Percentiles rank a stretch among this genome's conserved stretches.
Conservation (phyloP, 1,284 basidiomycete species). For the Neolentinus lepideus region DNA sequence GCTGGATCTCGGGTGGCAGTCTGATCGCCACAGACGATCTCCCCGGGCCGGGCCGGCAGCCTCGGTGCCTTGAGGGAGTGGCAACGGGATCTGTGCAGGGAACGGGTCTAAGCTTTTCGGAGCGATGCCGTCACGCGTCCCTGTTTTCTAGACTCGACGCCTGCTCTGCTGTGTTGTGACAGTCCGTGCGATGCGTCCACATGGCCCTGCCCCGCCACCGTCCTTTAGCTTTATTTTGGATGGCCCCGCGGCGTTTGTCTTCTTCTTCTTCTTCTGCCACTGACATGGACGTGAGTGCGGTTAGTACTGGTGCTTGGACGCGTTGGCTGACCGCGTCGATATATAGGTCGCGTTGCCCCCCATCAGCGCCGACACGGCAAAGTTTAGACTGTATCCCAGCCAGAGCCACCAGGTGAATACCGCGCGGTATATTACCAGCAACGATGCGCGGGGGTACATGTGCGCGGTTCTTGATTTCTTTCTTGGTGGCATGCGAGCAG, state of each 20-base stretch:
- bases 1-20: neutral
- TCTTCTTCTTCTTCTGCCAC: neutral
- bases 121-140: neutral
- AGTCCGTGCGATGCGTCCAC: neutral
- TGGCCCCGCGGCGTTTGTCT: neutral
- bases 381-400: constrained; percentile 71
- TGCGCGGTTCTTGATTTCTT: constrained; percentile 24
- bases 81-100: neutral
- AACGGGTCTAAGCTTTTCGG: neutral
- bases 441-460: constrained; percentile 84
- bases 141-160: neutral
- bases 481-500: too few species aligned
- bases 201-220: neutral
- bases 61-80: constrained; percentile 1
- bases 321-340: too few species aligned
- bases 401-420: constrained; percentile 75
- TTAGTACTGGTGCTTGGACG: neutral
- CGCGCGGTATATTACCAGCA: constrained; percentile 80
- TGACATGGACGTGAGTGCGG: neutral
- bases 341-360: neutral
- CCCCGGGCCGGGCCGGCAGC: neutral
- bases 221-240: neutral
- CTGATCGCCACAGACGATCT: neutral
- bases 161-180: neutral
- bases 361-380: constrained; percentile 21